Conservation (phyloP, 352 stramenopile species). For the Phytophthora sansomeana region DNA sequence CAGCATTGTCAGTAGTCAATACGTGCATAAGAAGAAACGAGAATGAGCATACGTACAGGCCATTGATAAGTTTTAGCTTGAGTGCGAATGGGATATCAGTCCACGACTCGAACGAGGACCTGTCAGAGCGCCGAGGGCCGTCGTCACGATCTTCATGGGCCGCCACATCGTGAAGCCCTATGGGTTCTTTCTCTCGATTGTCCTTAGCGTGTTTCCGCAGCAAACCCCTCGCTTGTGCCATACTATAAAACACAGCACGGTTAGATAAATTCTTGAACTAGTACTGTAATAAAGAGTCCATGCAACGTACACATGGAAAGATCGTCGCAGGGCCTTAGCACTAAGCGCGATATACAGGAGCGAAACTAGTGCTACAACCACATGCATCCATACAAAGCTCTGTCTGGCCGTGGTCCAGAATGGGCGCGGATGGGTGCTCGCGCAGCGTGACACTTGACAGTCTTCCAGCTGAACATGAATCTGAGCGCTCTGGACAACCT, state of each 20-base stretch:
- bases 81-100: conserved; percentile 51
- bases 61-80: conserved; percentile 75
- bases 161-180: conserved; percentile 13
- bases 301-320: conserved; percentile 51
- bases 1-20: conserved; percentile 7
- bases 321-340: conserved; percentile 60
- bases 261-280: conserved; percentile 2
- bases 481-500: conserved; percentile 55
- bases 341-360: conserved; percentile 75
- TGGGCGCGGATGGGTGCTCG: conserved; percentile 35
- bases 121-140: conserved; percentile 7
- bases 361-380: conserved; percentile 56
- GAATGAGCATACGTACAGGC: conserved; percentile 52
- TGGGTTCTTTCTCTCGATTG: not conserved
- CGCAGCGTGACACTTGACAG: conserved; percentile 64
- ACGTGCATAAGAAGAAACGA: not conserved
- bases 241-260: conserved; percentile 20
- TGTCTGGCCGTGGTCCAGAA: conserved; percentile 67
- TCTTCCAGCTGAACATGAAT: conserved; percentile 67
- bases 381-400: conserved; percentile 82
- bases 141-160: conserved; percentile 24
- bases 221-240: conserved; percentile 27
- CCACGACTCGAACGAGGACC: conserved; percentile 30
- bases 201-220: conserved; percentile 11
- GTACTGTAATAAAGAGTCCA: not conserved